Evolutionary conservation across 2,329 filamentous ascomycete genomes (phyloP).

Genomic region (Xylariaceae sp.): DNA sequence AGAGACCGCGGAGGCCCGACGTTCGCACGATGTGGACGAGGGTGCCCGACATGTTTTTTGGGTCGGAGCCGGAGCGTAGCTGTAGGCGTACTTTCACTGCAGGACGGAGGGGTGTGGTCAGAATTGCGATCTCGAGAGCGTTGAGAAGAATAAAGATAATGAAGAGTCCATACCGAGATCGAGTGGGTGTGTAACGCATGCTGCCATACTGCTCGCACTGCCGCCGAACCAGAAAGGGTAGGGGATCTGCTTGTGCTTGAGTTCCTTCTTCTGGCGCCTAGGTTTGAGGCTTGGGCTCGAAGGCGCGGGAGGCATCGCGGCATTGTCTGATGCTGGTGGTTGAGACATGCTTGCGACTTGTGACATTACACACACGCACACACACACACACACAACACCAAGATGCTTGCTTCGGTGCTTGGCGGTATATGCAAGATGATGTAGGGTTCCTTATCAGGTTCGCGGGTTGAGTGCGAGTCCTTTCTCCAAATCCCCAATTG

Average conservation of each 20-base stretch:
- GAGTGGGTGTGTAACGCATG: constrained; percentile 86
- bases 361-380: constrained; percentile 3
- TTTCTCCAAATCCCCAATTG: constrained; percentile 8
- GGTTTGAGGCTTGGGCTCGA: constrained; percentile 19
- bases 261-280: constrained; percentile 35
- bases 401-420: not conserved
- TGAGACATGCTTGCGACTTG: constrained; percentile 26
- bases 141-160: not conserved
- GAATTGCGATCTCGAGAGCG: no score
- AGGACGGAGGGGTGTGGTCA: not conserved
- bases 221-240: constrained; percentile 97
- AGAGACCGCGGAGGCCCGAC: constrained; percentile 76
- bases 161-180: constrained; percentile 67
- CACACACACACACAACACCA: not conserved
- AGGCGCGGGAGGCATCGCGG: constrained; percentile 20
- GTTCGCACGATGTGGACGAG: constrained; percentile 75
- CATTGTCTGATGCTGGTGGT: constrained; percentile 7
- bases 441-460: no score
- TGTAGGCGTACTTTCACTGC: constrained; percentile 74
- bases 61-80: constrained; percentile 71
- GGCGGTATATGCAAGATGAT: not conserved
- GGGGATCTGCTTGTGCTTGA: constrained; percentile 37
- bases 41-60: constrained; percentile 79
- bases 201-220: constrained; percentile 87
- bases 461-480: constrained; percentile 13